phyloP scores from a whole-genome alignment of 306 rosid genomes.

The Vachellia pachyceras region DNA sequence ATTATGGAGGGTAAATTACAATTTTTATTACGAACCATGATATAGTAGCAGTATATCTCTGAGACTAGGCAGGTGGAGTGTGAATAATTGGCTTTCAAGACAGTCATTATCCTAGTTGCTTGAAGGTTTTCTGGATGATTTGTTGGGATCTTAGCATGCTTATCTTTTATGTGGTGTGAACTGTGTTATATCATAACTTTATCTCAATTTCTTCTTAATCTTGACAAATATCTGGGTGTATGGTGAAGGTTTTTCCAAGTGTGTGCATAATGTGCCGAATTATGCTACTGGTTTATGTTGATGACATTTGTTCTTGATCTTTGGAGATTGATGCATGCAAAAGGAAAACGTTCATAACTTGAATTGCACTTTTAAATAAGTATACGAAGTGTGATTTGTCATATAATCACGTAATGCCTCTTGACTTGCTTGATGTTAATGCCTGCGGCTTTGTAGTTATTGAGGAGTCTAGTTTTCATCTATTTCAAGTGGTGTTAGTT shows the following conservation, averaged over 20 bases:
- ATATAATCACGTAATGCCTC: not conserved
- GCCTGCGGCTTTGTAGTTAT: not conserved
- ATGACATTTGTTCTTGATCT: constrained; percentile 1
- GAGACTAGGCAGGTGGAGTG: not conserved
- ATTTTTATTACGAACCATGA: not conserved
- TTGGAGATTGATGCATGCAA: not conserved
- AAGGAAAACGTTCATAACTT: not conserved
- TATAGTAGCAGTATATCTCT: not conserved
- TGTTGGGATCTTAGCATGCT: not conserved
- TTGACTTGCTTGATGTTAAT: not conserved
- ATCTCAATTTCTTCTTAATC: too few relatives aligned
- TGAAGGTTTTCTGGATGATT: not conserved
- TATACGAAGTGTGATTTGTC: too few relatives aligned
- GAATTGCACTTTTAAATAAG: not conserved
- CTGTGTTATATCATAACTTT: not conserved
- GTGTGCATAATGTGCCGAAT: not conserved
- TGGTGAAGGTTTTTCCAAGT: not conserved
- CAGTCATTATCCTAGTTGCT: not conserved
- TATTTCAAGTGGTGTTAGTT: not conserved
- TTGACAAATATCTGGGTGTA: not conserved
- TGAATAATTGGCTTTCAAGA: not conserved
- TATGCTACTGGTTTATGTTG: constrained; percentile 2
- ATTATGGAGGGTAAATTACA: not conserved
- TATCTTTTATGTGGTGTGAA: not conserved
- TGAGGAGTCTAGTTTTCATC: not conserved